Conservation (phyloP, 495 filamentous ascomycete genomes). For the Tetracladium marchalianum region DNA sequence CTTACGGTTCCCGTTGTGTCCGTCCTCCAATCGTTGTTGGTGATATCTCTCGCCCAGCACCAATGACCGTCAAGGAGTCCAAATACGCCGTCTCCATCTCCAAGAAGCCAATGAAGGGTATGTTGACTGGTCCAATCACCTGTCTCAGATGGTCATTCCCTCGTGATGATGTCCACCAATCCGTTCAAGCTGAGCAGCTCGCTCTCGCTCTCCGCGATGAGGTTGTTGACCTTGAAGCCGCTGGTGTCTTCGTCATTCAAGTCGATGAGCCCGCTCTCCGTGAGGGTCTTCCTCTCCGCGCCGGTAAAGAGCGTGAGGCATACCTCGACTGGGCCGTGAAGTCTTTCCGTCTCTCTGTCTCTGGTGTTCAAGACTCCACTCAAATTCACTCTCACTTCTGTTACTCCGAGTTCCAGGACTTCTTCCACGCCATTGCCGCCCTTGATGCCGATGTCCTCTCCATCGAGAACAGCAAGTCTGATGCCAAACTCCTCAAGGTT, state of each 20-base stretch:
- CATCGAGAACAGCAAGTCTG: slow-evolving; percentile 99
- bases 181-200: slow-evolving; percentile 95
- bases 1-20: slow-evolving; percentile 95
- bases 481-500: slow-evolving; percentile 97
- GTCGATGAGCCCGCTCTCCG: slow-evolving; percentile 98
- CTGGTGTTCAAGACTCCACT: slow-evolving; percentile 83
- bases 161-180: slow-evolving; percentile 98
- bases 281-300: slow-evolving; percentile 94
- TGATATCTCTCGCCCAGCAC: slow-evolving; percentile 88
- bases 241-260: slow-evolving; percentile 95
- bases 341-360: slow-evolving; percentile 88
- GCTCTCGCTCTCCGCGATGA: slow-evolving; percentile 97
- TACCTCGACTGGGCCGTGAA: slow-evolving; percentile 96
- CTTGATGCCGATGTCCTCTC: slow-evolving; percentile 95
- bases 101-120: slow-evolving; percentile 99
- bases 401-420: slow-evolving; percentile 99
- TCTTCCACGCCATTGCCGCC: slow-evolving; percentile 98
- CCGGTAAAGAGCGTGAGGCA: slow-evolving; percentile 82
- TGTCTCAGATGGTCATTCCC: slow-evolving; percentile 99
- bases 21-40: slow-evolving; percentile 96
- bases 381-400: slow-evolving; percentile 99
- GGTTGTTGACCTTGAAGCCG: slow-evolving; percentile 92
- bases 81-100: slow-evolving; percentile 94
- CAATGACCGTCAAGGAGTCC: slow-evolving; percentile 99
- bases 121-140: slow-evolving; percentile 98